A percentile compares a stretch with the other conserved stretches of the same genome.
phyloP scores from a whole-genome alignment of 2,329 filamentous ascomycete species.

The Sporothrix humicola region DNA sequence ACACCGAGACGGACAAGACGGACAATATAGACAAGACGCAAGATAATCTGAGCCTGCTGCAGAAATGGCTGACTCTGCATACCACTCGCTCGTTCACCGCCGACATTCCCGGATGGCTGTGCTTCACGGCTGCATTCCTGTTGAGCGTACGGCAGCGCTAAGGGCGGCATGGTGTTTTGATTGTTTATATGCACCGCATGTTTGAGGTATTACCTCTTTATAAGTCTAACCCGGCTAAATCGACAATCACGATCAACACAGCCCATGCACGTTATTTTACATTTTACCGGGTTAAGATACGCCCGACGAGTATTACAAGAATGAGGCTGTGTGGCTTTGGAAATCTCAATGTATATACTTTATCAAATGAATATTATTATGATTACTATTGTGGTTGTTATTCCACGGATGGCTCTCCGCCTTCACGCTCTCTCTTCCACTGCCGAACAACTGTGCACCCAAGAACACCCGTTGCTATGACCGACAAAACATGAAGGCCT shows the following conservation, averaged over 20 bases:
- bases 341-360: too few relatives aligned
- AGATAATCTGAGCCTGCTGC: background rate
- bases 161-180: background rate
- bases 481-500: background rate
- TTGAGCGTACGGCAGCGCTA: background rate
- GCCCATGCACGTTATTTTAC: background rate
- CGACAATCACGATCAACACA: background rate
- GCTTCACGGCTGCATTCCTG: conserved; percentile 28
- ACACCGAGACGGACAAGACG: background rate
- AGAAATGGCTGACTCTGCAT: conserved; percentile 19
- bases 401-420: background rate
- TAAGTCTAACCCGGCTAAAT: background rate
- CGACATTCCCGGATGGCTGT: conserved; percentile 30
- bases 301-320: too few relatives aligned
- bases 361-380: too few relatives aligned
- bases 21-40: background rate
- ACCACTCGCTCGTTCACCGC: conserved; percentile 15
- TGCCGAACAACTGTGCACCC: background rate
- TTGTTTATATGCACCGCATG: background rate
- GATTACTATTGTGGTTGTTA: too few relatives aligned
- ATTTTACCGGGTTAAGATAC: background rate
- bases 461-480: background rate
- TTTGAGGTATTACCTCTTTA: background rate
- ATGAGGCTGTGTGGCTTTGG: too few relatives aligned
- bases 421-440: background rate